A percentile compares a stretch with the other conserved stretches of the same genome.
Conservation (phyloP, 2,329 filamentous ascomycete species). For the Cytospora mali region DNA sequence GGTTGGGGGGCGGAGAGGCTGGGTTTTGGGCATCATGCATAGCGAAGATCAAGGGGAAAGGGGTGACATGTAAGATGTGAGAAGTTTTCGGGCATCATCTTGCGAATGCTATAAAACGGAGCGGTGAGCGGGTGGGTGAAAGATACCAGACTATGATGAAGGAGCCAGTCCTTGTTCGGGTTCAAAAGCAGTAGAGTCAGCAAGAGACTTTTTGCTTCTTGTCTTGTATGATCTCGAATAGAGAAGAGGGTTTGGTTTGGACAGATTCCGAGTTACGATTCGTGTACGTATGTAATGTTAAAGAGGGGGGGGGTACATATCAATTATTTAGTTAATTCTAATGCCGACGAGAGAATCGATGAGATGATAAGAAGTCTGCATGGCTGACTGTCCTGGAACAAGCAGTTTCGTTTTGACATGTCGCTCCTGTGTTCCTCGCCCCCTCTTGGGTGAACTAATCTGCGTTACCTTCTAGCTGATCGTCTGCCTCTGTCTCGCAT, state of each 20-base stretch:
- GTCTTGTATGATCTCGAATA: not conserved
- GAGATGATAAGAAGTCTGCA: not conserved
- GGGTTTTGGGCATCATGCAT: not conserved
- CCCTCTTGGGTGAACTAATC: no score
- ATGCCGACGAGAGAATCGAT: not conserved
- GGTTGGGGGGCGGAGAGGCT: slow-evolving; percentile 33
- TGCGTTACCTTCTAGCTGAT: no score
- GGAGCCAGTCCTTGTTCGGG: not conserved
- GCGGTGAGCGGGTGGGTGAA: no score
- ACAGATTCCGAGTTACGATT: not conserved
- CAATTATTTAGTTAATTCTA: not conserved
- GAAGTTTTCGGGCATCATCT: no score
- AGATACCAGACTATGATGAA: not conserved
- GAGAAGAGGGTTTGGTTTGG: slow-evolving; percentile 5
- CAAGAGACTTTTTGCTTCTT: not conserved
- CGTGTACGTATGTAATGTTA: slow-evolving; percentile 6
- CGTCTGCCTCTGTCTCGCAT: not conserved
- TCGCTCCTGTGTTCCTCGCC: not conserved
- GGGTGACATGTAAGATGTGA: no score
- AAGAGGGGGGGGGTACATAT: not conserved
- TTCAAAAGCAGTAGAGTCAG: not conserved
- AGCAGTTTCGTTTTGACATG: no score
- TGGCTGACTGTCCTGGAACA: not conserved
- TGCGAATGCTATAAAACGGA: no score
- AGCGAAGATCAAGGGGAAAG: not conserved